Percentiles rank a stretch among this genome's conserved stretches.
Evolutionary conservation across 2,329 filamentous ascomycete species (phyloP).

Genomic region (Teratosphaeria destructans): DNA sequence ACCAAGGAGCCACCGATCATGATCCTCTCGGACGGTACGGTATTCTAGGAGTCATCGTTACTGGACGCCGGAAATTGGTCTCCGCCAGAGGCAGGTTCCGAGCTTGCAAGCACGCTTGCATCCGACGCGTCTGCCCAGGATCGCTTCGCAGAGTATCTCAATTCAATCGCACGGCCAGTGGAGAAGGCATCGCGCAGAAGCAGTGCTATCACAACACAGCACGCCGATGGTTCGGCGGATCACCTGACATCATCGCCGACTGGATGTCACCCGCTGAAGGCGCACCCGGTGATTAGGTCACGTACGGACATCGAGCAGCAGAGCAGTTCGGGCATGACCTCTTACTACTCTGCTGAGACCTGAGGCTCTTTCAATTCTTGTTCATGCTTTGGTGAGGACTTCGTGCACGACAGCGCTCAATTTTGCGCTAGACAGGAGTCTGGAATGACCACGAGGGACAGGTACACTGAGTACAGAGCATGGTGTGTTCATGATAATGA

Average conservation of each 20-base stretch:
- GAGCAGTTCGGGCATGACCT: background rate
- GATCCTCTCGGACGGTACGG: constrained; percentile 90
- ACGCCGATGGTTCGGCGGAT: background rate
- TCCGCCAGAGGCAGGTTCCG: background rate
- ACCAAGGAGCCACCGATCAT: constrained; percentile 95
- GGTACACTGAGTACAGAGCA: background rate
- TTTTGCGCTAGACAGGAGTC: background rate
- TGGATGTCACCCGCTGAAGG: constrained; percentile 12
- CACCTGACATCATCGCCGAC: background rate
- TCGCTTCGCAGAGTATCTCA: background rate
- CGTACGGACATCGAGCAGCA: background rate
- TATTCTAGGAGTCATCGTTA: constrained; percentile 54
- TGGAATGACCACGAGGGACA: background rate
- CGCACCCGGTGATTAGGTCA: constrained; percentile 10
- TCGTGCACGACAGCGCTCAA: background rate
- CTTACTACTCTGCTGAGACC: background rate
- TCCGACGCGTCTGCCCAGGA: background rate
- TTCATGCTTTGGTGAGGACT: background rate
- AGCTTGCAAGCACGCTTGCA: background rate
- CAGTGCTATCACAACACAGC: background rate
- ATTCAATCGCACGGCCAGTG: background rate
- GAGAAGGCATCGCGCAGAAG: background rate
- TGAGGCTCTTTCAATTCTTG: background rate
- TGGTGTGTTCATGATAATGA: background rate
- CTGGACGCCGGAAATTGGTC: constrained; percentile 13